These are phyloP conservation scores for Cynanchum wilfordii DNA, from an alignment of 257 asterid species.

Conservation along the genomic window DNA sequence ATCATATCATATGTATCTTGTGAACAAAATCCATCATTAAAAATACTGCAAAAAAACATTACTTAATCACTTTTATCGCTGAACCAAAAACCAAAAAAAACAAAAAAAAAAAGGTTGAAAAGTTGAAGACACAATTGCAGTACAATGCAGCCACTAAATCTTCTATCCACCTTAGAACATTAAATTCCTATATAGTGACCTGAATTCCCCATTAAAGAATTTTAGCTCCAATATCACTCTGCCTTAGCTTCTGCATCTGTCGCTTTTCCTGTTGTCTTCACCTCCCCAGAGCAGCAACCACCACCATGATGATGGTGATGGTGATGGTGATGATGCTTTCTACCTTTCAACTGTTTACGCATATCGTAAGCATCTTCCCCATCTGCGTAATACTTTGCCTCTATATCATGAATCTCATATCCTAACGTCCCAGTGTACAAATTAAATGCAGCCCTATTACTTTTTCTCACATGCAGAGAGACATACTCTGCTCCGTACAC, in stretches of 20 bases:
- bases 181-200: neutral
- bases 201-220: conserved; percentile 2
- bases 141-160: neutral
- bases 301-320: conserved; percentile 83
- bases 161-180: neutral
- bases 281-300: conserved; percentile 78
- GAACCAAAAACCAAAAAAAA: neutral
- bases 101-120: neutral
- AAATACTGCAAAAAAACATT: neutral
- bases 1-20: neutral
- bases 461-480: conserved; percentile 86
- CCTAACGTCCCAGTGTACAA: conserved; percentile 80
- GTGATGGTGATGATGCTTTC: conserved; percentile 51
- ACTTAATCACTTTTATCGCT: too few species aligned
- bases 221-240: conserved; percentile 12
- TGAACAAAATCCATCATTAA: neutral
- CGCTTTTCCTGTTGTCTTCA: conserved; percentile 39
- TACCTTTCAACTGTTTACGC: conserved; percentile 86
- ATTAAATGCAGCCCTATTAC: conserved; percentile 92
- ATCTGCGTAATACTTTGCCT: conserved; percentile 94
- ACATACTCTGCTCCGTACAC: conserved; percentile 90
- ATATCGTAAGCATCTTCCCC: conserved; percentile 99
- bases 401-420: conserved; percentile 86
- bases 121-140: neutral
- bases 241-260: conserved; percentile 31